phyloP scores from a whole-genome alignment of 2,329 filamentous ascomycete genomes.

The Xylariomycetidae sp. region DNA sequence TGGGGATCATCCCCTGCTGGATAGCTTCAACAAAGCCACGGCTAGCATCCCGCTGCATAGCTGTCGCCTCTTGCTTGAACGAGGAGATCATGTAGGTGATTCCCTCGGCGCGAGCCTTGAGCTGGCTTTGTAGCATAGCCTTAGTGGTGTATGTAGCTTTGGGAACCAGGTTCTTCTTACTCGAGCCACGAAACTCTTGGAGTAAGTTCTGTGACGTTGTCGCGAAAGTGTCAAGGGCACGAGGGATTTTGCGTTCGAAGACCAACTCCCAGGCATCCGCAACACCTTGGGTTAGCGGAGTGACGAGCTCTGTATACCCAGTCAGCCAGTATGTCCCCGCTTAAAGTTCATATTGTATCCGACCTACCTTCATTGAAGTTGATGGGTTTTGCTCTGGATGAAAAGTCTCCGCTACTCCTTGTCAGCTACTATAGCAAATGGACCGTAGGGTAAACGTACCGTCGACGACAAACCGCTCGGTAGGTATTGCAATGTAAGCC shows the following conservation, averaged over 20 bases:
- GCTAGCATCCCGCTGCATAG: constrained; percentile 8
- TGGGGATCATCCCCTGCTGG: constrained; percentile 3
- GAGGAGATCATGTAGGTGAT: constrained; percentile 2
- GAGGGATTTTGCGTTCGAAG: constrained; percentile 10
- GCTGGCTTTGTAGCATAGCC: constrained; percentile 7
- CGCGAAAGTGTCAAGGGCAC: constrained; percentile 4
- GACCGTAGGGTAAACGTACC: constrained; percentile 5
- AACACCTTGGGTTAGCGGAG: constrained; percentile 7
- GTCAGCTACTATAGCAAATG: constrained; percentile 2
- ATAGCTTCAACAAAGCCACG: constrained; percentile 8
- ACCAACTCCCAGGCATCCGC: constrained; percentile 6
- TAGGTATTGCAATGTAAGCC: constrained; percentile 10
- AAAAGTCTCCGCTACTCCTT: constrained; percentile 10
- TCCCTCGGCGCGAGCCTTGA: constrained; percentile 2
- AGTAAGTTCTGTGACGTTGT: background rate
- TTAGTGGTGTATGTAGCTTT: constrained; percentile 3
- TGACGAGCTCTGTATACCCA: constrained; percentile 12
- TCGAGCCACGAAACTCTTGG: constrained; percentile 2
- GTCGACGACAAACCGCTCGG: constrained; percentile 8
- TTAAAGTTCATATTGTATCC: too few relatives aligned
- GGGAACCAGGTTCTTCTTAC: constrained; percentile 3
- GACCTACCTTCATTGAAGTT: constrained; percentile 19
- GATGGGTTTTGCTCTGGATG: constrained; percentile 1
- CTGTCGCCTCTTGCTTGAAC: constrained; percentile 2
- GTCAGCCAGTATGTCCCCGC: too few relatives aligned